Evolutionary conservation across 2,329 filamentous ascomycete genomes (phyloP), one percentile per base, ranked within the genome.

Genomic region (Talaromyces sp.): DNA sequence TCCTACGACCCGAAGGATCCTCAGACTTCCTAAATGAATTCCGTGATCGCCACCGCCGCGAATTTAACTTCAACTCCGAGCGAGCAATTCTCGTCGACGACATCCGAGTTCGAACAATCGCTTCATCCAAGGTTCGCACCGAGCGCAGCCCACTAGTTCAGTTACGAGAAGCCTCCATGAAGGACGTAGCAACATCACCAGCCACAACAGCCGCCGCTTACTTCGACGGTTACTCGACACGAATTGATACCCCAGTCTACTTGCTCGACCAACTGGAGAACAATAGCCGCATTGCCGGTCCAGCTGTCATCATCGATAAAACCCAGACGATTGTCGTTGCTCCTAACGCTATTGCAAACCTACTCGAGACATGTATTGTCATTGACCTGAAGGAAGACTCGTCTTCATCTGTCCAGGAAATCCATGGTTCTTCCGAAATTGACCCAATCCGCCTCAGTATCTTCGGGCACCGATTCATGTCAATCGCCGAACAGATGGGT

Each of bases 51-150:
- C 93, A 97, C 69, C 86, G 90, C 44, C 89, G 93, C 65, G 92
- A 97, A 65, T 97, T 97, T 67, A 91, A 91, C 0, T 97, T 97
- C 68, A 94, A 90, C 0, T 85, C 85, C 13, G 90, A 95, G 48
- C 82, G 91, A 46, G 88, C 95, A 50, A 88, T 96, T 43, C 89
- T 96, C 32, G 83, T 97, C 2, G 92, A 96, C 55, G 92, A 96
- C 67, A 89, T 97, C 3, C 86, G 92, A 45, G 90, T 93, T 3
- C 84, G 93, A 45, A 91, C 90, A 6, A 95, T 96, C 55, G 91
- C 90, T 75, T 85, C 40, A 72, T 82, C 11, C 73, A 81, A 20
- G 75, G 78, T 56, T 70, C 82, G 57, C 87, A 89, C 70, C 75
- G 82, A 52, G 84, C 91, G 67, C 81, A 82, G 77, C 6, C 83